Conservation (phyloP, 1,139 yeast genomes). For the Scheffersomyces insectosa region DNA sequence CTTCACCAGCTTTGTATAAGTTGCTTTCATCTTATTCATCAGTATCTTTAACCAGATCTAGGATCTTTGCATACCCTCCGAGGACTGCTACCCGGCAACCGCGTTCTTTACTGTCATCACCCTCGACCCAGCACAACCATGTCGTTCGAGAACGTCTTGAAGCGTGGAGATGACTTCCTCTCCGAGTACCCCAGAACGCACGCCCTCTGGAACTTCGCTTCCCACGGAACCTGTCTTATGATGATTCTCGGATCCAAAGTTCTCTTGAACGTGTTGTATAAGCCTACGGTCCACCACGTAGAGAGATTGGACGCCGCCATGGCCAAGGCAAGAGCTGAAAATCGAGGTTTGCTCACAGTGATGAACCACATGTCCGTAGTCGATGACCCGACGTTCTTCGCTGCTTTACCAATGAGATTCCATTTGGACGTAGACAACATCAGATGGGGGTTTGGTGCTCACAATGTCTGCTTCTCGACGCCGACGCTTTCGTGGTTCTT, state of each 20-base stretch:
- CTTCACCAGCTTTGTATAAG: too few relatives aligned
- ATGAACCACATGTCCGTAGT: conserved; percentile 96
- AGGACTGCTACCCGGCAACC: too few relatives aligned
- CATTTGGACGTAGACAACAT: conserved; percentile 65
- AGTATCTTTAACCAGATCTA: too few relatives aligned
- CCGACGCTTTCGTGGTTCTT: conserved; percentile 60
- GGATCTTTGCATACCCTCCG: too few relatives aligned
- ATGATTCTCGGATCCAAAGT: conserved; percentile 68
- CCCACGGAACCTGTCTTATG: conserved; percentile 68
- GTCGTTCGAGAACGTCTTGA: conserved; percentile 73
- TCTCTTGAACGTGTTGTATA: conserved; percentile 60
- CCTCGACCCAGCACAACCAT: conserved; percentile 27
- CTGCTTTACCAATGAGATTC: conserved; percentile 74
- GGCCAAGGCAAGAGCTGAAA: conserved; percentile 59
- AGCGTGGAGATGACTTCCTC: conserved; percentile 76
- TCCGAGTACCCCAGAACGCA: conserved; percentile 59
- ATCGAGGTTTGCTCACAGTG: conserved; percentile 77
- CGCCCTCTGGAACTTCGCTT: conserved; percentile 62
- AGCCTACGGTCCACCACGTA: conserved; percentile 60
- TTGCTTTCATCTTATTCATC: too few relatives aligned
- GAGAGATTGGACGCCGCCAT: conserved; percentile 67
- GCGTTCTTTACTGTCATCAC: neutral
- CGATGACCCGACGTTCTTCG: conserved; percentile 93
- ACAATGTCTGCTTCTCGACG: conserved; percentile 80
- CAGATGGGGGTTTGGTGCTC: conserved; percentile 95